Percentiles rank a stretch among this genome's conserved stretches.
phyloP scores from a whole-genome alignment of 345 rosid genomes.

The Aurinia saxatilis region DNA sequence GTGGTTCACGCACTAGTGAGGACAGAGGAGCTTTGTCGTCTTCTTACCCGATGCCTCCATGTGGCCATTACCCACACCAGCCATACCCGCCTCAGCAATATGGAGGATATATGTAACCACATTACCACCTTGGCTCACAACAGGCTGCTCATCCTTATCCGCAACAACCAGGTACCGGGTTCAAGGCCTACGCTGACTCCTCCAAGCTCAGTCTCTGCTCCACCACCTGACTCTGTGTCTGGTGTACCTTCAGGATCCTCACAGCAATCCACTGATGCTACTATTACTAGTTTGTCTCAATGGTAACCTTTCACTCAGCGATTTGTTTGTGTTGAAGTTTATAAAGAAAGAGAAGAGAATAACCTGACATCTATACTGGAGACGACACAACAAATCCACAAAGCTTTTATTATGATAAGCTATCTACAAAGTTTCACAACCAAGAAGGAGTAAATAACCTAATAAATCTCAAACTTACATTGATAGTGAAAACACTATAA shows the following conservation, averaged over 20 bases:
- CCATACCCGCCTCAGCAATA: conserved; percentile 50
- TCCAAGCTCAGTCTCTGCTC: conserved; percentile 10
- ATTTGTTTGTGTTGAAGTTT: neutral
- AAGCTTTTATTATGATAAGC: neutral
- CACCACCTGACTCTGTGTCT: conserved; percentile 7
- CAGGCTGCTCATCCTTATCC: conserved; percentile 36
- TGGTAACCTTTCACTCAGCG: neutral
- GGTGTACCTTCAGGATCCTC: conserved; percentile 11
- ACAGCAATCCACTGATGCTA: neutral
- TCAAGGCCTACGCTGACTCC: conserved; percentile 20
- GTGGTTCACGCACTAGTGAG: conserved; percentile 38
- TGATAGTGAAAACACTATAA: neutral
- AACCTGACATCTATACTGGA: no score
- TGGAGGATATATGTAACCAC: conserved; percentile 61
- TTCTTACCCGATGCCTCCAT: conserved; percentile 40
- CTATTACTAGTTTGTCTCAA: neutral
- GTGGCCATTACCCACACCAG: conserved; percentile 34
- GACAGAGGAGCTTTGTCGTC: conserved; percentile 45
- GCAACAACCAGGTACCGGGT: conserved; percentile 25
- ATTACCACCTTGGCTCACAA: conserved; percentile 31
- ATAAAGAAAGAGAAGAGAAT: neutral
- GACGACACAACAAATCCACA: neutral
- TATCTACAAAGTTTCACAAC: conserved; percentile 5
- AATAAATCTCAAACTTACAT: neutral
- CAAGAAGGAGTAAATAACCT: neutral